Evolutionary conservation across 73 alveolate species (phyloP), one percentile per base, ranked within the genome.

Genomic region (Uronychia setigera): DNA sequence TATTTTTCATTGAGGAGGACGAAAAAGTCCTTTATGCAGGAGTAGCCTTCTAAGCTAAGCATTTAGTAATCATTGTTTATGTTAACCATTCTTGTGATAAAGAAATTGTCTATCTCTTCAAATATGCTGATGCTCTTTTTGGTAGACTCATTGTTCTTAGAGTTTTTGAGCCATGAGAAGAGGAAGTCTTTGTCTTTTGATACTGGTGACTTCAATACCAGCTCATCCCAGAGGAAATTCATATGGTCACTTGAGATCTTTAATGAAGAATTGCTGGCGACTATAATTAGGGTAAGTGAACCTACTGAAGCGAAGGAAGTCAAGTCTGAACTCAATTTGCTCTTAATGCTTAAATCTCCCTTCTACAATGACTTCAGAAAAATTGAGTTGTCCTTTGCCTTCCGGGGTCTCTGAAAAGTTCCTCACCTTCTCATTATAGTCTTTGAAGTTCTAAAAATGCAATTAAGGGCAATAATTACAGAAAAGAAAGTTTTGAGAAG

Each of bases 11-110:
- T 94, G 32, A 92, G 80, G 26, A 95, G 87, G 26, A 89, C 28
- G 74, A 96, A 87, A 78, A 92, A 94, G 80, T 91, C 77, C 83
- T 96, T 85, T 32, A 94, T 90, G 83, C 96, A 93, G 58, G 76
- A 86, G 85, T 90, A 94, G 27, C 99, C 97, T 76, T 96, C 98
- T 19, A 80, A 76, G 11, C 95, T 86, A 75, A 96, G 79, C 0
- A 60, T 31, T 27, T 60, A 35, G 85, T 92, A 86, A 30, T 78
- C 91, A 29, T 91, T 77, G n/a, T 81, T 75, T 25, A 79, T 85
- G 58, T 74, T 80, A 25, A 93, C 85, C 74, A 94, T 74, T 46
- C 87, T 87, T 59, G 94, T 93, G 67, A 60, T 82, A 84, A 92
- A 96, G 84, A 96, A 90, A 26, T 74, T 57, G 31, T 78, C 85